Conservation (phyloP, 306 rosid species). For the Delonix regia region DNA sequence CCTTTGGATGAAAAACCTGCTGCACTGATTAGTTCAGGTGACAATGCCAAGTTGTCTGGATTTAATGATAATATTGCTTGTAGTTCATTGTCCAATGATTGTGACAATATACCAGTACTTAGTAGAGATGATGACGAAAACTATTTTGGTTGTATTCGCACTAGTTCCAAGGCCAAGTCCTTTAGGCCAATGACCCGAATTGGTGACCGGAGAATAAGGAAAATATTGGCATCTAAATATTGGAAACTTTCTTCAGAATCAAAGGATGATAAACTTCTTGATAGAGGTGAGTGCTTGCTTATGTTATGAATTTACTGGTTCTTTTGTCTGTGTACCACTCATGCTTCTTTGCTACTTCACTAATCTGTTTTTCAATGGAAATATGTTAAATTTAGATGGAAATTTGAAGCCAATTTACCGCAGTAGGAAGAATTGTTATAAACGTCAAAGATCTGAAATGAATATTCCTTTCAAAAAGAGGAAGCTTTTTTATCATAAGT, state of each 20-base stretch:
- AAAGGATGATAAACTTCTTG: slow-evolving; percentile 52
- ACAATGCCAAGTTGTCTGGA: slow-evolving; percentile 51
- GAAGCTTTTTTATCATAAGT: slow-evolving; percentile 55
- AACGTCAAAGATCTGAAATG: slow-evolving; percentile 75
- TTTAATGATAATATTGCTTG: slow-evolving; percentile 48
- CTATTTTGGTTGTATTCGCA: slow-evolving; percentile 74
- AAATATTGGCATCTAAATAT: slow-evolving; percentile 73
- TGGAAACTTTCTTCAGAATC: slow-evolving; percentile 60
- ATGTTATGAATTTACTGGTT: slow-evolving; percentile 8
- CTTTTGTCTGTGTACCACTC: slow-evolving; percentile 12
- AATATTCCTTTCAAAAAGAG: slow-evolving; percentile 90
- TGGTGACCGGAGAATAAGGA: slow-evolving; percentile 68
- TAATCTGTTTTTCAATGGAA: slow-evolving; percentile 31
- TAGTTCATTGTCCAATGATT: slow-evolving; percentile 51
- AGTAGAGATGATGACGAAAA: slow-evolving; percentile 98
- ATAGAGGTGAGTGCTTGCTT: slow-evolving; percentile 55
- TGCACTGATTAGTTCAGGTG: slow-evolving; percentile 54
- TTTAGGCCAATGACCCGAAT: slow-evolving; percentile 54
- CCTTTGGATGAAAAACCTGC: slow-evolving; percentile 54
- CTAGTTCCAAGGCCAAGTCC: slow-evolving; percentile 54
- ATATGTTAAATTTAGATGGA: slow-evolving; percentile 53
- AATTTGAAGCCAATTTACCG: slow-evolving; percentile 54
- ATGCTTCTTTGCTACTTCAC: slow-evolving; percentile 23
- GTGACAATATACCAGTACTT: slow-evolving; percentile 69
- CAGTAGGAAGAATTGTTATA: slow-evolving; percentile 59